phyloP scores from a whole-genome alignment of 331 rosid genomes.

The Quercus lobata region DNA sequence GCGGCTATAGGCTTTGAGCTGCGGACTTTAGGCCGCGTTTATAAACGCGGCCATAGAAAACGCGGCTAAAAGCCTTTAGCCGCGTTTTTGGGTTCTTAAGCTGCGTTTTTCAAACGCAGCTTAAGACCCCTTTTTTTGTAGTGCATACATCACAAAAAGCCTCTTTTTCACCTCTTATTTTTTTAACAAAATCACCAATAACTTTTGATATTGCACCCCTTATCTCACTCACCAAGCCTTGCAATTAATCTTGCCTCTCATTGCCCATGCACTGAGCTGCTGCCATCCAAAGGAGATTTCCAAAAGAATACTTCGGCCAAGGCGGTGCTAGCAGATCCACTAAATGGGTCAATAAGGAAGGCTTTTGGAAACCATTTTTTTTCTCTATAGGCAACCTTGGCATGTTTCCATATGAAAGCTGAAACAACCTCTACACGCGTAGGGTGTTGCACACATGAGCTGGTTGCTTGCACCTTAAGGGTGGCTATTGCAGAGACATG shows the following conservation, averaged over 20 bases:
- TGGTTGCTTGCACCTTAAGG: constrained; percentile 26
- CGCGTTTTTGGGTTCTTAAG: too few species aligned
- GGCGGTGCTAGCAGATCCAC: constrained; percentile 36
- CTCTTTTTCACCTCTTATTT: constrained; percentile 27
- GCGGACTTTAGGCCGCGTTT: too few species aligned
- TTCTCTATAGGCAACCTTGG: constrained; percentile 26
- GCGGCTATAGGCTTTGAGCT: too few species aligned
- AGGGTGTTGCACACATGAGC: constrained; percentile 12
- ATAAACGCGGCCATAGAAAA: too few species aligned
- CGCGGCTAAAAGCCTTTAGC: too few species aligned
- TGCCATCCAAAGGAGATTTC: constrained; percentile 54
- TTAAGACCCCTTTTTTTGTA: too few species aligned
- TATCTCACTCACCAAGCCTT: constrained; percentile 29
- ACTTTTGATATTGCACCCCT: constrained; percentile 33
- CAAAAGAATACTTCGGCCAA: constrained; percentile 21
- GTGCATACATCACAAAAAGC: constrained; percentile 1
- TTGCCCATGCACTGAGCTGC: background rate
- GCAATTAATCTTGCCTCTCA: background rate
- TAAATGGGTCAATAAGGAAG: constrained; percentile 37
- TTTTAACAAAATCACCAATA: constrained; percentile 21
- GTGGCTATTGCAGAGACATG: constrained; percentile 24
- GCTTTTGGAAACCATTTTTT: constrained; percentile 13
- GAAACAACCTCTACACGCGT: constrained; percentile 47
- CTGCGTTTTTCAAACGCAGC: too few species aligned
- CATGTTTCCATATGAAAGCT: constrained; percentile 46